Base-by-base conservation (phyloP, 805 yeast species). In the Saturnispora zaruensis region DNA sequence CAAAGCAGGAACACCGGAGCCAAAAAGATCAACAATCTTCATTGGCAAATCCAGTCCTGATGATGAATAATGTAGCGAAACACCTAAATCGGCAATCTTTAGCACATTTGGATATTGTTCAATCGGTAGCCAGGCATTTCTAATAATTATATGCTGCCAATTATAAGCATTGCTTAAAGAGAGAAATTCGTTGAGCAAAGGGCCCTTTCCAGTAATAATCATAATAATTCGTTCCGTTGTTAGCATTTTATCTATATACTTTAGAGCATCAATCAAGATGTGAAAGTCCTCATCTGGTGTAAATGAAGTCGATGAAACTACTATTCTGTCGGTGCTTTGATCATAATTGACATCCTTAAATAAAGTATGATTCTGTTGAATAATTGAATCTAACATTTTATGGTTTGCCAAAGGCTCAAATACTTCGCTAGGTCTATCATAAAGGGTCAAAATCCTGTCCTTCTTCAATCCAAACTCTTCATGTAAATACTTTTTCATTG, bases 171-270 rank as follows among this genome's bases (percentile, higher is more conserved):
- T 41, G 0, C 60, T 49, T 7, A 47, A 6, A 3, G 53, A 26
- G 16, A 53, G 5, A 2, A 85, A 84, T 23, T 70, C 63, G 2
- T 66, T 64, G 55, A 79, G 79, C 66, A 85, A 63, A 0, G 98
- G 98, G 0, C 99, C 99, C 63, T 90, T 91, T 0, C 99, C 99
- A 0, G 99, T 93, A n/a, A 93, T 83, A n/a, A 93, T 66, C 48
- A 88, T 77, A 36, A 80, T 64, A 1, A 90, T 60, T 3, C 73
- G 75, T 1, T 55, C 57, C 20, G 53, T 55, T 9, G 47, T 33
- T 23, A 63, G 54, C 13, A 64, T 59, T 9, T 56, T 53, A 46
- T 85, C 90, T 55, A 87, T 82, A 21, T 66, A 55, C 46, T 75
- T 74, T 49, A 93, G 69, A 0, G 96, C 88, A 9, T 81, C 78